Base-by-base conservation (phyloP, 1,284 basidiomycete species). In the Rhodotorula sp. region DNA sequence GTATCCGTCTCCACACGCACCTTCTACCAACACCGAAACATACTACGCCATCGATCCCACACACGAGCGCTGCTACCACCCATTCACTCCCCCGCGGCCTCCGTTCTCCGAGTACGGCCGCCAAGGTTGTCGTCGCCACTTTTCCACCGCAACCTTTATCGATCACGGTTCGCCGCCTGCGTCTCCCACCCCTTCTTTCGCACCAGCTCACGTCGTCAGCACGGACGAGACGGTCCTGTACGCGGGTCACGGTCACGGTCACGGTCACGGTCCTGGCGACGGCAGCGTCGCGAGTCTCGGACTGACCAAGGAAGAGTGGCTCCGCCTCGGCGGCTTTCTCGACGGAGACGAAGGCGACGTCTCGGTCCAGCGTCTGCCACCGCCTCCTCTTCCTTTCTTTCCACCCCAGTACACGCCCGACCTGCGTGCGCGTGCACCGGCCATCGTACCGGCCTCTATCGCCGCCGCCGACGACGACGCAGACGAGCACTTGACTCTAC, bases 291-390 rank as follows among this genome's bases (percentile, higher is more conserved):
- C 26, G 26, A 54, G 26, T 30, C 26, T 63, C 22, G 68, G 68
- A 1, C 48, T 70, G 15, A 66, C 64, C 6, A 62, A 60, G 46
- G 68, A 70, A 29, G 68, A 70, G 20, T 70, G 68, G 68, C 57
- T 65, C 3, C 59, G 64, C 1, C 54, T 68, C 6, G 58, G 58
- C 58, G 65, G 65, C 2, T 64, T 68, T 42, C 54, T 24, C 42
- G 49, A 54, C 24, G 22, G 18, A 10, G 5, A 49, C 49, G 46
- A 10, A 12, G 49, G 33, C 22, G 49, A n/a, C 24, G 17, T 45
- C 61, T 14, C 6, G 37, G 37, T 42, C 37, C 26, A 30, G 37
- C n/a, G n/a, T n/a, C n/a, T n/a, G n/a, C n/a, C n/a, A n/a, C n/a
- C n/a, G n/a, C 10, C 10, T 12, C 10, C 1, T 42, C 37, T 42